Conservation (phyloP, 2,329 filamentous ascomycete genomes). For the Bipolaris zeicola region DNA sequence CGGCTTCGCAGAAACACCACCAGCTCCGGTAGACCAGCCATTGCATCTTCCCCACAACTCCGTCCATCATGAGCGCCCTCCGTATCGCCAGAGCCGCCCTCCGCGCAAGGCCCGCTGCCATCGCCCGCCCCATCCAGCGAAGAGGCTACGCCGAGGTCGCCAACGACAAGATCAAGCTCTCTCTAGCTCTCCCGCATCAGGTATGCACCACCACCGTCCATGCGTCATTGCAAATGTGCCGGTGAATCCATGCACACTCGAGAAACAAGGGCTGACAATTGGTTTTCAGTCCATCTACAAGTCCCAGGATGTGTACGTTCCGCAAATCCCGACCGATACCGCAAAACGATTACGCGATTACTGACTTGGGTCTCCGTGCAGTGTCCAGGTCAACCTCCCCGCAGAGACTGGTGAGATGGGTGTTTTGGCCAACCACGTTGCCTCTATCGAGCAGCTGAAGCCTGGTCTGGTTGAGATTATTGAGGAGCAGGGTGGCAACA, state of each 20-base stretch:
- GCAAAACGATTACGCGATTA: constrained; percentile 29
- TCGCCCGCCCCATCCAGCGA: constrained; percentile 78
- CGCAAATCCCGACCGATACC: constrained; percentile 34
- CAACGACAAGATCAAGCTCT: constrained; percentile 83
- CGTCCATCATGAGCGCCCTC: constrained; percentile 81
- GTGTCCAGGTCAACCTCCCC: constrained; percentile 97
- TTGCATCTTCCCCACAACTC: constrained; percentile 46
- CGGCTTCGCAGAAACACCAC: constrained; percentile 34
- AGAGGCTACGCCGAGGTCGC: constrained; percentile 77
- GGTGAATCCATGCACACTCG: neutral
- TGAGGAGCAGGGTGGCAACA: constrained; percentile 86
- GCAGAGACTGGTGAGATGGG: constrained; percentile 99
- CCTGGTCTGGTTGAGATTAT: constrained; percentile 93
- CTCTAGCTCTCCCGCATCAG: constrained; percentile 96
- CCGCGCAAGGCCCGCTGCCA: constrained; percentile 74
- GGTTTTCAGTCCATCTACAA: constrained; percentile 68
- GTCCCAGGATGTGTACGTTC: constrained; percentile 71
- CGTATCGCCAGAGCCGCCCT: constrained; percentile 90
- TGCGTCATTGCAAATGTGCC: constrained; percentile 7
- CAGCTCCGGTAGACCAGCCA: constrained; percentile 43
- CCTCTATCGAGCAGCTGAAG: constrained; percentile 98
- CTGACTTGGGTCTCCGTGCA: constrained; percentile 50
- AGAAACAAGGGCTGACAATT: constrained; percentile 30
- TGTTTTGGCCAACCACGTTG: constrained; percentile 98
- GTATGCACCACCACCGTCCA: constrained; percentile 62